Percentiles rank a stretch among this genome's conserved stretches.
These are phyloP conservation scores for Tothia fuscella DNA, from an alignment of 2,329 filamentous ascomycete species.

Conservation along the genomic window DNA sequence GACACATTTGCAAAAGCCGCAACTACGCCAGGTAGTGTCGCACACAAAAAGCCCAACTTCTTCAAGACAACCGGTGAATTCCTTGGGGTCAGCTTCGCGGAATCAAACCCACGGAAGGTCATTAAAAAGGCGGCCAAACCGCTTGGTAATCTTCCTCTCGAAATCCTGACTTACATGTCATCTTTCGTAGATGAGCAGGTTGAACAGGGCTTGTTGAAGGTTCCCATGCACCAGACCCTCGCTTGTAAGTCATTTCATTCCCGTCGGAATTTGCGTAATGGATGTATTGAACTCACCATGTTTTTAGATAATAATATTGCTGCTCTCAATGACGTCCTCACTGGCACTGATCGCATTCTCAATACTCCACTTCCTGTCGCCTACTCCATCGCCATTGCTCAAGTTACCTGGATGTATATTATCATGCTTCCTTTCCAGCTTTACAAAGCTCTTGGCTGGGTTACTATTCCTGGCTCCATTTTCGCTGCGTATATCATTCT, in stretches of 20 bases:
- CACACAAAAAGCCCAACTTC: neutral
- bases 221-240: slow-evolving; percentile 48
- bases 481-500: slow-evolving; percentile 69
- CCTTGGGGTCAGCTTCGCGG: slow-evolving; percentile 64
- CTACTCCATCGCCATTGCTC: slow-evolving; percentile 73
- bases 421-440: slow-evolving; percentile 75
- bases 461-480: slow-evolving; percentile 61
- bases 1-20: slow-evolving; percentile 60
- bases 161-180: slow-evolving; percentile 63
- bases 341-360: slow-evolving; percentile 64
- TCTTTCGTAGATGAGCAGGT: slow-evolving; percentile 53
- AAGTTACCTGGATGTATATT: slow-evolving; percentile 80
- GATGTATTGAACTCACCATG: neutral
- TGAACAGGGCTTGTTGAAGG: slow-evolving; percentile 40
- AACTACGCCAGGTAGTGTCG: slow-evolving; percentile 29
- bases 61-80: slow-evolving; percentile 60
- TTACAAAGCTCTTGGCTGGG: slow-evolving; percentile 49
- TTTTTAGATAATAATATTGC: slow-evolving; percentile 33
- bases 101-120: slow-evolving; percentile 65
- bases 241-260: slow-evolving; percentile 25
- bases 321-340: slow-evolving; percentile 59
- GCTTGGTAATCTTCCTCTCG: slow-evolving; percentile 71
- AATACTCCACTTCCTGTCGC: slow-evolving; percentile 73
- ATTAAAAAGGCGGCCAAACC: slow-evolving; percentile 62
- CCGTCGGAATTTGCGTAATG: neutral